These are phyloP conservation scores for Oryza longistaminata DNA, from an alignment of 176 grass and related monocot species.

Conservation along the genomic window DNA sequence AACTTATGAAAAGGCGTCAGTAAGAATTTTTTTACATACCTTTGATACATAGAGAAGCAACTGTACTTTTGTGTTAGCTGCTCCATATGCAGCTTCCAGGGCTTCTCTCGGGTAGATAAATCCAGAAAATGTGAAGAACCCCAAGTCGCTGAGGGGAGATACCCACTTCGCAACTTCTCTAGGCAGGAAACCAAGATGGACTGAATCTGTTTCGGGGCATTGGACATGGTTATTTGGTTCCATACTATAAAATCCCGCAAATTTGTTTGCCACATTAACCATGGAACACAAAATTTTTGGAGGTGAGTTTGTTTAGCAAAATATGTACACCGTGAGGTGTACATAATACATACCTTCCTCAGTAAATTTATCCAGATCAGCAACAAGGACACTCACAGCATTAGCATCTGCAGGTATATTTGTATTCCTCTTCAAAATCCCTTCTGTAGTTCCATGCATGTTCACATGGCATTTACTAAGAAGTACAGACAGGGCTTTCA, in stretches of 20 bases:
- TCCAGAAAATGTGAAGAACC: conserved; percentile 83
- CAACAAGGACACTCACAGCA: conserved; percentile 75
- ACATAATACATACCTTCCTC: conserved; percentile 73
- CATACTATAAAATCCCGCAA: not conserved
- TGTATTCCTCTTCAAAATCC: conserved; percentile 71
- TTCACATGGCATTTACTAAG: conserved; percentile 69
- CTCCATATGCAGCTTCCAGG: conserved; percentile 68
- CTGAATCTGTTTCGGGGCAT: conserved; percentile 52
- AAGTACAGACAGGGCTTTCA: conserved; percentile 65
- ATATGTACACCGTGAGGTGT: conserved; percentile 13
- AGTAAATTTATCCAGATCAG: conserved; percentile 57
- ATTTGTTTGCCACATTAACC: conserved; percentile 8
- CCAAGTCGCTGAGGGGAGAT: conserved; percentile 76
- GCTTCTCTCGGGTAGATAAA: conserved; percentile 86
- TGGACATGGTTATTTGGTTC: conserved; percentile 18
- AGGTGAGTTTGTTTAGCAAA: not conserved
- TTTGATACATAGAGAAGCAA: conserved; percentile 67
- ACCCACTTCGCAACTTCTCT: conserved; percentile 88
- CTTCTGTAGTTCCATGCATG: conserved; percentile 68
- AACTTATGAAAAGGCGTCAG: not conserved
- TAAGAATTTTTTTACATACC: conserved; percentile 49
- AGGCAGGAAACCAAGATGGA: conserved; percentile 91
- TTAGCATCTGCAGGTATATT: conserved; percentile 94
- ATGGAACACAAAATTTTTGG: not conserved
- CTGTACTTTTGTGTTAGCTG: conserved; percentile 50